These are phyloP conservation scores for Aspergillus wentii DNA, from an alignment of 495 filamentous ascomycete genomes.

Conservation along the genomic window DNA sequence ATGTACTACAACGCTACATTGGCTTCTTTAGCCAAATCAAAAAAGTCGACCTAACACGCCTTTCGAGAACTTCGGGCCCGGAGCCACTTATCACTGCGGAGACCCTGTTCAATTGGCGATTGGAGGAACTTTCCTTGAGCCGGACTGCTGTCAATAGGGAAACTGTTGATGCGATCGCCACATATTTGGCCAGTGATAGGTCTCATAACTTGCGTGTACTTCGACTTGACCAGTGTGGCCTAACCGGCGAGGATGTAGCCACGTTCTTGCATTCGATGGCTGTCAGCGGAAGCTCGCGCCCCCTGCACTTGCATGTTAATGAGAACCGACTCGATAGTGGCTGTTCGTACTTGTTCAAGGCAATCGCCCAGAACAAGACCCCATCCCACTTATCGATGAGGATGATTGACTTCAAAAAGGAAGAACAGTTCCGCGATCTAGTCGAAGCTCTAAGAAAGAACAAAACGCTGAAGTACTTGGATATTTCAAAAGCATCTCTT, in stretches of 20 bases:
- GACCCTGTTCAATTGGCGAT: constrained; percentile 64
- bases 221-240: constrained; percentile 70
- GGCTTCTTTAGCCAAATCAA: constrained; percentile 64
- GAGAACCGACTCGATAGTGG: constrained; percentile 75
- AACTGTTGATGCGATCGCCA: constrained; percentile 54
- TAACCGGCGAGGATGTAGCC: constrained; percentile 74
- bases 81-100: constrained; percentile 64
- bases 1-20: constrained; percentile 57
- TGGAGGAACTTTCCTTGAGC: constrained; percentile 70
- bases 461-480: constrained; percentile 69
- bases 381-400: constrained; percentile 74
- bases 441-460: constrained; percentile 68
- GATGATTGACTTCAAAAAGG: constrained; percentile 80
- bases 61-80: constrained; percentile 54
- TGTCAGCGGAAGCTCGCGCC: constrained; percentile 46
- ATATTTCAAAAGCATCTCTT: constrained; percentile 82
- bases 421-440: constrained; percentile 69
- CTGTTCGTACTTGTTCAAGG: constrained; percentile 63
- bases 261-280: constrained; percentile 73
- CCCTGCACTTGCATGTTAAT: constrained; percentile 73
- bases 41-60: constrained; percentile 66
- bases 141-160: constrained; percentile 55
- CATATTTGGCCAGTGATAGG: constrained; percentile 56
- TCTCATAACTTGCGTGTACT: constrained; percentile 65
- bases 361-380: constrained; percentile 57